Evolutionary conservation across 1,284 basidiomycete genomes (phyloP), one percentile per base, ranked within the genome.

Genomic region (Takashimella koratensis): DNA sequence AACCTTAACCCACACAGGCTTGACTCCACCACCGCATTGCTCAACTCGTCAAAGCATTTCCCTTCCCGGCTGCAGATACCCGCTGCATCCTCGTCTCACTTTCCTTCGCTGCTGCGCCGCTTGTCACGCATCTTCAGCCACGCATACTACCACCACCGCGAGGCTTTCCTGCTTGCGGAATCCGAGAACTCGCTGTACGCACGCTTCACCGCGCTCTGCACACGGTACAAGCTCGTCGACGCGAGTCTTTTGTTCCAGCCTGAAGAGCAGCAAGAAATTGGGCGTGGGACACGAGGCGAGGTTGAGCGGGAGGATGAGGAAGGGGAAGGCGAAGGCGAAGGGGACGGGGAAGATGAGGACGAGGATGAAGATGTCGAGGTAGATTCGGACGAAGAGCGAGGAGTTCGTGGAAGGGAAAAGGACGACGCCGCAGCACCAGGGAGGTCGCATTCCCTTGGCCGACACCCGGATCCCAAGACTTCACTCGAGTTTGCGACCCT

Each of bases 41-140:
- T 97, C 49, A 94, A 93, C 75, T 94, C 90, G 2, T 85, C 91
- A 3, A 82, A 89, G 48, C 67, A 90, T 16, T 98, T 98, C 67
- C 94, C 95, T 4, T 93, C 89, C 19, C 80, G 91, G 85, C 79
- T 95, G 11, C 84, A 84, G 55, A 88, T 94, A 40, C 90, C 90
- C 1, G 78, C 79, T 26, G 82, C 87, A 2, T 94, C 90, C 0
- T 80, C 88, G 52, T 83, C 90, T 20, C 90, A 96, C 74, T 94
- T 97, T 73, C 83, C 87, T 41, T 88, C 88, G 13, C 52, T 73
- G 8, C 72, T 71, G 56, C 67, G 73, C 11, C 84, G 95, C 10
- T 83, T 98, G 2, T 92, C 92, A 5, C 84, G 95, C 45, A 93
- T 97, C 65, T 98, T 98, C 71, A 90, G 90, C 0, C 95, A 98